Evolutionary conservation across 2,329 filamentous ascomycete genomes (phyloP), one percentile per base, ranked within the genome.

Genomic region (Corynespora cassiicola): DNA sequence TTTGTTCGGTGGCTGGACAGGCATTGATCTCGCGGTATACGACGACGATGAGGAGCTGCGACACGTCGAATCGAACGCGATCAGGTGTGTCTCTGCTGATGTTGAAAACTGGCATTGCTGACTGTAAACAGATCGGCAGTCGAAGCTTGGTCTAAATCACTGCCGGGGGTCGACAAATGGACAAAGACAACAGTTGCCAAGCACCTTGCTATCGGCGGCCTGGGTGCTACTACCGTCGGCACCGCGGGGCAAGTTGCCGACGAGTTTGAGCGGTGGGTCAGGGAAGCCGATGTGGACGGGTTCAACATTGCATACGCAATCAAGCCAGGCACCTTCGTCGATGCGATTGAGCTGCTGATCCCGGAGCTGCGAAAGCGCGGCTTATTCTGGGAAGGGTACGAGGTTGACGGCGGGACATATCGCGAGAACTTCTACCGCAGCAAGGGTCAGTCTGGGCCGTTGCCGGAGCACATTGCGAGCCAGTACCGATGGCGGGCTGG

Each of bases 1-100:
- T 2, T 64, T 88, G 17, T 88, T 88, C 52, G 84, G 84, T 8
- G 85, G 85, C 2, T 88, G 85, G 84, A 87, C 85, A 0, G 86
- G 82, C 1, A 81, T 84, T 28, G 79, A 86, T 54, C 64, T 85
- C 23, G 69, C 73, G 6, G 63, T 72, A 15, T 85, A 84, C 48
- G 74, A 66, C 0, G 80, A 84, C 11, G 81, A 85, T 35, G 75
- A 85, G 50, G 82, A 85, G 56, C 64, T 85, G 37, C 64, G 79
- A 6, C 70, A 77, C 44, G 78, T 83, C 16, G 73, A 81, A 60
- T 75, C 75, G 39, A 79, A 82, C 57, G 80, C 79, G 9, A 50
- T 47, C 29, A 29, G 47, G 47, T 50, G 27, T 15, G 31, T 40
- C 3, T 23, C 2, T 80, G 84, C 54, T 64, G 84, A 35, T n/a